phyloP scores from a whole-genome alignment of 2,329 filamentous ascomycete genomes.

The Dothidotthia symphoricarpi region DNA sequence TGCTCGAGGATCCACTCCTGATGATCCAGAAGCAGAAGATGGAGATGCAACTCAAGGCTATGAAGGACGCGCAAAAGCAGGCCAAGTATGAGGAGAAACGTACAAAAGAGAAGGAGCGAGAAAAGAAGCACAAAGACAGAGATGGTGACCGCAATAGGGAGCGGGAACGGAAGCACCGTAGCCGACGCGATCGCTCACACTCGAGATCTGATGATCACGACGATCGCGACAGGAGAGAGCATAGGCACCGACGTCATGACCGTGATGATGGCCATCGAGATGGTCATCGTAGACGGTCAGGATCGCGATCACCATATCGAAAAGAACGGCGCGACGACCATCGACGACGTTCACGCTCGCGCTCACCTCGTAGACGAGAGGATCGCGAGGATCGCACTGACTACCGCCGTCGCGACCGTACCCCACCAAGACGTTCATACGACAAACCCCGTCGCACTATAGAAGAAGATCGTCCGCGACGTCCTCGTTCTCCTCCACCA shows the following conservation, averaged over 20 bases:
- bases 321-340: slow-evolving; percentile 18
- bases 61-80: slow-evolving; percentile 53
- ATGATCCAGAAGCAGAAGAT: slow-evolving; percentile 88
- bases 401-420: slow-evolving; percentile 23
- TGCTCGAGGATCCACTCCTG: slow-evolving; percentile 85
- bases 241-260: slow-evolving; percentile 26
- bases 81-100: slow-evolving; percentile 39
- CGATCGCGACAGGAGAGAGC: slow-evolving; percentile 31
- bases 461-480: slow-evolving; percentile 8
- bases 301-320: slow-evolving; percentile 25
- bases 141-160: slow-evolving; percentile 26
- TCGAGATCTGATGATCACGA: slow-evolving; percentile 35
- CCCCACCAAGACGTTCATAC: slow-evolving; percentile 12
- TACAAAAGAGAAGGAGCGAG: slow-evolving; percentile 38
- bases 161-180: slow-evolving; percentile 21
- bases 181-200: slow-evolving; percentile 37
- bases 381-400: slow-evolving; percentile 17
- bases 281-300: slow-evolving; percentile 20
- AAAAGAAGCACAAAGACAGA: slow-evolving; percentile 50
- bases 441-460: slow-evolving; percentile 13
- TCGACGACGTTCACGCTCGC: slow-evolving; percentile 14
- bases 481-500: slow-evolving; percentile 6
- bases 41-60: slow-evolving; percentile 59
- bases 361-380: slow-evolving; percentile 15
- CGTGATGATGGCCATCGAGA: slow-evolving; percentile 17